Base-by-base conservation (phyloP, 2,329 filamentous ascomycete genomes). In the Fusarium sp. region DNA sequence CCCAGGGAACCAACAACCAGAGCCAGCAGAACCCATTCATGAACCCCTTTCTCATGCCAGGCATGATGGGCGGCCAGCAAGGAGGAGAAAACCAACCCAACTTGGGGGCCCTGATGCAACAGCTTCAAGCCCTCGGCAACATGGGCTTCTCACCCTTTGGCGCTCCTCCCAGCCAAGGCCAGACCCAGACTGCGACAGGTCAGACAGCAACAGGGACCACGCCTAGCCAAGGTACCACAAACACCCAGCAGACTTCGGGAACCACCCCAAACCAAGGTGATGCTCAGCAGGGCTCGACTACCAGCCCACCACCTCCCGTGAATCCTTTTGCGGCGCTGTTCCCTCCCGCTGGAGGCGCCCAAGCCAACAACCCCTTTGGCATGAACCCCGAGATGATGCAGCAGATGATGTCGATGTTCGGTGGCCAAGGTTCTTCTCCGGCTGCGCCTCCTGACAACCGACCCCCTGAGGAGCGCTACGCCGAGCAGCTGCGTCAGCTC, bases 381-480 rank as follows among this genome's bases (percentile, higher is more conserved):
- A 80, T 88, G 61, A 85, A 83, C 34, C 86, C 87, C 0, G 87
- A 89, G 74, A 81, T 81, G 78, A 79, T 85, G 79, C 83, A 84
- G 78, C 84, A 84, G 78, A 82, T 84, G 79, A 80, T 85, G 80
- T 83, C 85, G 70, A 78, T 87, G 69, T 80, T 86, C 67, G 62
- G 78, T 64, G 76, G 74, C 31, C 75, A 75, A 40, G 80, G 77
- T 3, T 79, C 77, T 18, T 77, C 86, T 2, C 79, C 86, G 11
- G 80, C 86, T 14, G 81, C 87, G 16, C 91, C 93, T 5, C 80
- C 86, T 3, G 96, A 99, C 80, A 97, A 86, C 75, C 87, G 95
- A 67, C 94, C 96, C 4, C 95, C 96, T 0, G 96, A 99, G 83
- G 96, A 98, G 80, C 85, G 93, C 64, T 99, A 97, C 74, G 93